These are phyloP conservation scores for Mollisiaceae sp. DNA, from an alignment of 2,329 filamentous ascomycete genomes.

Conservation along the genomic window DNA sequence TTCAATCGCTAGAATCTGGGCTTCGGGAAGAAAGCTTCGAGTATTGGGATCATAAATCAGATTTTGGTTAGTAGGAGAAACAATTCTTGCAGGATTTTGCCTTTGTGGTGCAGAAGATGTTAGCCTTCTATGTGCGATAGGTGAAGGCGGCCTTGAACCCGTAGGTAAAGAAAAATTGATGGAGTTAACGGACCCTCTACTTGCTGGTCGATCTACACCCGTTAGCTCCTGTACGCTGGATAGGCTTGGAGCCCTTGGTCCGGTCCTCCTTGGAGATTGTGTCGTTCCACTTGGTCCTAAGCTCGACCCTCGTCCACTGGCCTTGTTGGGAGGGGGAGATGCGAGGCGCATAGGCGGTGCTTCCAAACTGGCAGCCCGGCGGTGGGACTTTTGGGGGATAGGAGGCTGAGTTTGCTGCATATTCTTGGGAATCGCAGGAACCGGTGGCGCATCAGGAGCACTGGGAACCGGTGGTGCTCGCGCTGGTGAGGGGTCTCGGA, in stretches of 20 bases:
- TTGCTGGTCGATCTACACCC: conserved; percentile 49
- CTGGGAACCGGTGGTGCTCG: conserved; percentile 48
- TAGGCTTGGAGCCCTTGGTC: conserved; percentile 35
- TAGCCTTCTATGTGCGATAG: conserved; percentile 39
- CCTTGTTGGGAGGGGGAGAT: conserved; percentile 39
- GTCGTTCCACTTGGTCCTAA: conserved; percentile 33
- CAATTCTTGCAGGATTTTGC: conserved; percentile 34
- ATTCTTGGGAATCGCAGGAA: conserved; percentile 72
- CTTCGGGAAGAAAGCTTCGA: conserved; percentile 62
- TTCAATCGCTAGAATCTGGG: conserved; percentile 50
- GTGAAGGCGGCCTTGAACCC: conserved; percentile 40
- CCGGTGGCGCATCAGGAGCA: conserved; percentile 66
- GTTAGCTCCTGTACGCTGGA: conserved; percentile 46
- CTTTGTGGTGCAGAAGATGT: conserved; percentile 41
- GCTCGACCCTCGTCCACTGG: conserved; percentile 40
- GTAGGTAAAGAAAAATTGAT: conserved; percentile 62
- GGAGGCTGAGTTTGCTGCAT: conserved; percentile 41
- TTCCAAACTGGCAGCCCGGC: conserved; percentile 46
- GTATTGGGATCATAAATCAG: conserved; percentile 71
- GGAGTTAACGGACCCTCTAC: conserved; percentile 53
- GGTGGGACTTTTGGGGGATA: conserved; percentile 36
- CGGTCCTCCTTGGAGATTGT: conserved; percentile 30
- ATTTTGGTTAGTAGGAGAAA: conserved; percentile 46
- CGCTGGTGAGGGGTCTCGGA: conserved; percentile 75
- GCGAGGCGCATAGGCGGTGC: conserved; percentile 41